A percentile compares a stretch with the other conserved stretches of the same genome.
phyloP scores from a whole-genome alignment of 352 stramenopile species.

The Phytophthora foliorum region DNA sequence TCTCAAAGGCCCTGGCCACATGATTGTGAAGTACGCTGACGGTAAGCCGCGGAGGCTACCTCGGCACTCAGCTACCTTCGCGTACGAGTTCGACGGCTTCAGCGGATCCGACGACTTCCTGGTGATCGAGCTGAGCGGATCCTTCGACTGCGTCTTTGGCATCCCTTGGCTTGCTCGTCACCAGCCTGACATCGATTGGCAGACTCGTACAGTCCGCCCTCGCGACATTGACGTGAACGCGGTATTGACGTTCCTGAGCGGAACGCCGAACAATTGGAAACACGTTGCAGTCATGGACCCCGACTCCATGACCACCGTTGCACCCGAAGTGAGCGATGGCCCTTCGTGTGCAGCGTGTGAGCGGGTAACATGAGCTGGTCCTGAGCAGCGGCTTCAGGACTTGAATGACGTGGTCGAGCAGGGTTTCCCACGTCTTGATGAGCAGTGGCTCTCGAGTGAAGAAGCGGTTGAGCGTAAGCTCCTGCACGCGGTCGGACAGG shows the following conservation, averaged over 20 bases:
- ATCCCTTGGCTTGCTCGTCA: constrained; percentile 37
- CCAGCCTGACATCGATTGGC: constrained; percentile 29
- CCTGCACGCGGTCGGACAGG: constrained; percentile 3
- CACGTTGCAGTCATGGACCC: constrained; percentile 28
- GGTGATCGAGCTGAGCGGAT: constrained; percentile 38
- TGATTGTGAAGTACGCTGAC: constrained; percentile 29
- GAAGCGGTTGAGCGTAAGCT: not conserved
- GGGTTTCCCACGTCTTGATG: not conserved
- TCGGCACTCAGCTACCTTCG: constrained; percentile 15
- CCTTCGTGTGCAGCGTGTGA: constrained; percentile 22
- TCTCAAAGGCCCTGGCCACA: not conserved
- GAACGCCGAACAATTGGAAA: constrained; percentile 12
- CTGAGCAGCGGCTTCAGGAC: constrained; percentile 21
- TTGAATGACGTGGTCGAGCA: constrained; percentile 19
- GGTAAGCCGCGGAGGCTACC: constrained; percentile 14
- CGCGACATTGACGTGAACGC: constrained; percentile 29
- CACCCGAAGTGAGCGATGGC: constrained; percentile 18
- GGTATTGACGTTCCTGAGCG: constrained; percentile 10
- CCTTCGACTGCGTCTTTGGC: constrained; percentile 39
- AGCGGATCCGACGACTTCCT: constrained; percentile 28
- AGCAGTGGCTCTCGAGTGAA: not conserved
- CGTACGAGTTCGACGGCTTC: constrained; percentile 36
- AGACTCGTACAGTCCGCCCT: constrained; percentile 17
- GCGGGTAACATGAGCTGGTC: constrained; percentile 5
- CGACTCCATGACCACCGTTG: constrained; percentile 4